Percentiles rank a stretch among this genome's conserved stretches.
These are phyloP conservation scores for Vaccinium myrtillus DNA, from an alignment of 148 eudicot species.

Conservation along the genomic window DNA sequence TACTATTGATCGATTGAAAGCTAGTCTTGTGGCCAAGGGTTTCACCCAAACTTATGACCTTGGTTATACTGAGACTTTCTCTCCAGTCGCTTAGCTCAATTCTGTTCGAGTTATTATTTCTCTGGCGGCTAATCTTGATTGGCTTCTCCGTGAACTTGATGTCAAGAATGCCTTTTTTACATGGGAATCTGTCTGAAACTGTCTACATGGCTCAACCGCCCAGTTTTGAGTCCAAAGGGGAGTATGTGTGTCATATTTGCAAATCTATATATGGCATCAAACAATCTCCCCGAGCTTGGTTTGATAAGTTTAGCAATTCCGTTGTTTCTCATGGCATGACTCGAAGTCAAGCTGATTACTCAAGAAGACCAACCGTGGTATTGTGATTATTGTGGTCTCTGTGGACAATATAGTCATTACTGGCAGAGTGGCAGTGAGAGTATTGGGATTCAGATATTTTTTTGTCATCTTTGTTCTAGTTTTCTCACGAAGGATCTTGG, in stretches of 20 bases:
- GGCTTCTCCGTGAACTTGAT: not conserved
- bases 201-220: not conserved
- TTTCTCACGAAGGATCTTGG: not conserved
- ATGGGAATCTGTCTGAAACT: not conserved
- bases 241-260: not conserved
- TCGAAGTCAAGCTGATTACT: not conserved
- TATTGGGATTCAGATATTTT: no score
- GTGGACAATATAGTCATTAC: no score
- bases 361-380: not conserved
- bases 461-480: no score
- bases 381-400: not conserved
- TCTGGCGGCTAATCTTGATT: not conserved
- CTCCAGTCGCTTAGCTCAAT: not conserved
- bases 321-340: no score
- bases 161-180: not conserved
- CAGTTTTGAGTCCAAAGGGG: not conserved
- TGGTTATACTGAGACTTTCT: not conserved
- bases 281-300: not conserved
- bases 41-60: not conserved
- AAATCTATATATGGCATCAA: not conserved
- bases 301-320: not conserved
- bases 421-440: no score
- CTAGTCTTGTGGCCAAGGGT: not conserved
- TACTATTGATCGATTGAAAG: not conserved
- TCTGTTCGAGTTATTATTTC: not conserved